Evolutionary conservation across 2,329 filamentous ascomycete species (phyloP), one percentile per base, ranked within the genome.

Genomic region (Penicillium sp.): DNA sequence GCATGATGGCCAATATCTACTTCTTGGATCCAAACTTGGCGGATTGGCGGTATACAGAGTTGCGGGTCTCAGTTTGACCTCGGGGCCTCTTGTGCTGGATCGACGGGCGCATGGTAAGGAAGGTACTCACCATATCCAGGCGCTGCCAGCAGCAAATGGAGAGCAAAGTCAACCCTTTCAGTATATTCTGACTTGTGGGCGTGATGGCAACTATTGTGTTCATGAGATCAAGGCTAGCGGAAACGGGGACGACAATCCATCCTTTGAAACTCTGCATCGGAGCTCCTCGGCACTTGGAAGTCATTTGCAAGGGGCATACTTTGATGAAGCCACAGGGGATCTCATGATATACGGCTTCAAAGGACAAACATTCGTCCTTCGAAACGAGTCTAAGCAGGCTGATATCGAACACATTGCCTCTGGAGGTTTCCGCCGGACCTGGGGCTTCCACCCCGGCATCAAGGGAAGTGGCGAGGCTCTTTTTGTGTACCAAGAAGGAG

Each of bases 381-480:
- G 90, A 84, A 90, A 96, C 67, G 85, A 89, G 66, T 85, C 84
- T 0, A 77, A 76, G 1, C 85, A 90, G 52, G 81, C 84, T 49
- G 88, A 93, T 62, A 70, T 93, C 13, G 82, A 87, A 48, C 80
- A 78, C 1, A 79, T 96, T 24, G 86, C 91, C 42, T 97, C 93
- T 66, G 93, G 92, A 49, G 93, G 93, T 27, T 86, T 86, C 0
- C 91, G 96, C 66, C 83, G 93, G 48, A 86, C 82, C 26, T 97
- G 91, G 80, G 81, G 84, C 2, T 89, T 81, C 56, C 65, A 67
- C 7, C 64, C 68, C 10, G 59, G 60, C 7, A 48, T 51, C 1
- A 58, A 59, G 8, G 53, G 54, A 1, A 53, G 59, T 1, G 63
- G 64, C 34, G 74, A 74, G 33, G 80, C 80, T 1, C 79, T 77